Evolutionary conservation across 1,284 basidiomycete species (phyloP).

Genomic region (Irpex lacteus): DNA sequence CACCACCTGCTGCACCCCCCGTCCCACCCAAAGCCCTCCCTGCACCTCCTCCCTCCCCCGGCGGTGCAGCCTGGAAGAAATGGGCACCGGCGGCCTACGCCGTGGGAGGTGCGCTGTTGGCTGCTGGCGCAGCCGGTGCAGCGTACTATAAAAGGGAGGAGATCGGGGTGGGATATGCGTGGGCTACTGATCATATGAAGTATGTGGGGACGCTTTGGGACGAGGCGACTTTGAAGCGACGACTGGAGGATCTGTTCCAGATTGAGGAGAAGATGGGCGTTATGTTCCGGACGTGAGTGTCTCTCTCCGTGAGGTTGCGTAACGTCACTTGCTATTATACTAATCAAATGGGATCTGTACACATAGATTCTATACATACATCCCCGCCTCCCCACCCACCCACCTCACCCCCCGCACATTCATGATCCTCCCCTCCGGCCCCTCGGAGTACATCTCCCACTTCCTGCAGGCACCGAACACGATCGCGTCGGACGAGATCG

Average conservation of each 20-base stretch:
- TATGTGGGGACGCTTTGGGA: constrained; percentile 92
- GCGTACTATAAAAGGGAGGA: constrained; percentile 80
- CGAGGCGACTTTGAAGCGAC: constrained; percentile 55
- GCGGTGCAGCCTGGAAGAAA: constrained; percentile 46
- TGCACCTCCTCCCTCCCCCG: constrained; percentile 22
- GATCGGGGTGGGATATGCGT: constrained; percentile 68
- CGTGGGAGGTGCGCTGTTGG: constrained; percentile 67
- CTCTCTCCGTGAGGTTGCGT: not conserved
- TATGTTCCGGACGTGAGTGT: constrained; percentile 70
- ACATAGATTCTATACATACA: constrained; percentile 71
- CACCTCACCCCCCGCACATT: constrained; percentile 67
- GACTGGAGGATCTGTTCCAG: constrained; percentile 63
- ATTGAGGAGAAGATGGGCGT: constrained; percentile 63
- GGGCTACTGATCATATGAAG: constrained; percentile 87
- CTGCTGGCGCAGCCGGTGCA: constrained; percentile 83
- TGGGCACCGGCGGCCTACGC: constrained; percentile 67
- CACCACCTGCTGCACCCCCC: constrained; percentile 16
- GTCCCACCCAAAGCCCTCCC: constrained; percentile 22
- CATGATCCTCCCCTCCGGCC: constrained; percentile 63
- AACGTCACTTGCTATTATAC: not conserved
- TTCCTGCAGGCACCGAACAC: constrained; percentile 67
- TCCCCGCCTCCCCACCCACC: constrained; percentile 61
- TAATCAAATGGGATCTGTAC: not conserved
- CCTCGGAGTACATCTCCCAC: constrained; percentile 47
- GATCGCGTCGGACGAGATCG: constrained; percentile 74